Evolutionary conservation across 345 rosid genomes (phyloP).

Genomic region (Boechera divaricarpa): DNA sequence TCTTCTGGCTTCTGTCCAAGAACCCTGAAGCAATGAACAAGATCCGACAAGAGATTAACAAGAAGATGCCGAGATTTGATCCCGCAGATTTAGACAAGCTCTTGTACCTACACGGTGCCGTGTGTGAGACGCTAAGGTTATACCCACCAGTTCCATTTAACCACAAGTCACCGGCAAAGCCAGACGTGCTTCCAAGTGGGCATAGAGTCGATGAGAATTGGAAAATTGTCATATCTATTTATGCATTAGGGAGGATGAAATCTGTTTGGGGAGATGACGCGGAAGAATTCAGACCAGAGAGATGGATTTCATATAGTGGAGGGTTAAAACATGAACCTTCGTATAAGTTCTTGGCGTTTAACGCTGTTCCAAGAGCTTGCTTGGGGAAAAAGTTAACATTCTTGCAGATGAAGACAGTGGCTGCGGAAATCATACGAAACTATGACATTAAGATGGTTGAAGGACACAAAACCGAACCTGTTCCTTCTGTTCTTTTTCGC

Average conservation of each 20-base stretch:
- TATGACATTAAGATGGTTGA: background rate
- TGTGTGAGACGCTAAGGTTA: background rate
- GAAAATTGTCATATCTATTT: background rate
- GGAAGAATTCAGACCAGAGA: background rate
- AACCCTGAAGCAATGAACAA: background rate
- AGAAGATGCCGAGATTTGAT: background rate
- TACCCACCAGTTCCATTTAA: background rate
- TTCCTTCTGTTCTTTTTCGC: background rate
- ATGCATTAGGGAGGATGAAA: background rate
- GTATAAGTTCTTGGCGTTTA: background rate
- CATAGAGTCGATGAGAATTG: background rate
- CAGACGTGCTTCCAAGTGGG: conserved; percentile 7
- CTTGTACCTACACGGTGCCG: background rate
- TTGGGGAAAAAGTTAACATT: background rate
- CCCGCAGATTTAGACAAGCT: background rate
- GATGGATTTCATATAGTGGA: conserved; percentile 12
- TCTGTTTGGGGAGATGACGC: conserved; percentile 11
- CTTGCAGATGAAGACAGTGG: background rate
- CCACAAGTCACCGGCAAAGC: background rate
- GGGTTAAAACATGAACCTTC: background rate
- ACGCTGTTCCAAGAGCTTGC: background rate
- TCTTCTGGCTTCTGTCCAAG: conserved; percentile 8
- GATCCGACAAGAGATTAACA: background rate
- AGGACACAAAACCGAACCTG: background rate
- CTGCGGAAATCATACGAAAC: background rate